phyloP scores from a whole-genome alignment of 805 yeast genomes.

The Pichia exigua region DNA sequence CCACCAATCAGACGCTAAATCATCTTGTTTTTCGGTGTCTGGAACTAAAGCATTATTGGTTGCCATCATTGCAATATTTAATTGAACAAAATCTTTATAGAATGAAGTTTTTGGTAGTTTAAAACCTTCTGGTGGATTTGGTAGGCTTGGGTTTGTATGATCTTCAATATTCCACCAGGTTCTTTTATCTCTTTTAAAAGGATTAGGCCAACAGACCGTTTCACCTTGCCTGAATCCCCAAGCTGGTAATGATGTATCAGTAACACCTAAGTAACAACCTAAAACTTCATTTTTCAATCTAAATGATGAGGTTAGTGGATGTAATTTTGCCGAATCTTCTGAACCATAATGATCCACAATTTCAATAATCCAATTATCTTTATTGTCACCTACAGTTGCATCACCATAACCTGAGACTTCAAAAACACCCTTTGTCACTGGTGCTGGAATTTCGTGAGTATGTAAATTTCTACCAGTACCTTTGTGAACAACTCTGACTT shows the following conservation, averaged over 20 bases:
- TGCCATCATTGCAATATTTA: constrained; percentile 83
- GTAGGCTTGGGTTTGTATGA: constrained; percentile 52
- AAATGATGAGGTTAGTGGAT: constrained; percentile 71
- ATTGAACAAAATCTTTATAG: constrained; percentile 65
- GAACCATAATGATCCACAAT: constrained; percentile 54
- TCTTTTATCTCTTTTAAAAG: constrained; percentile 68
- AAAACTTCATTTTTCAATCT: constrained; percentile 54
- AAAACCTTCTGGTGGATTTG: constrained; percentile 52
- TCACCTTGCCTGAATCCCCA: constrained; percentile 90
- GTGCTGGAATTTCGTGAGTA: constrained; percentile 74
- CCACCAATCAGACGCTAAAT: constrained; percentile 69
- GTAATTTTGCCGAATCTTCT: constrained; percentile 46
- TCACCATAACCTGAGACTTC: constrained; percentile 90
- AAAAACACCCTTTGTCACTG: constrained; percentile 53
- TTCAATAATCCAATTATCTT: constrained; percentile 89
- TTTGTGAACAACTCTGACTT: constrained; percentile 65
- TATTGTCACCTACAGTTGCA: constrained; percentile 59
- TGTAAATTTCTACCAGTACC: constrained; percentile 70
- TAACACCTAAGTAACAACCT: constrained; percentile 73
- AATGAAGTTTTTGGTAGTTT: constrained; percentile 68
- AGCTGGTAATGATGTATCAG: constrained; percentile 59
- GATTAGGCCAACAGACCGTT: constrained; percentile 66
- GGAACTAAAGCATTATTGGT: constrained; percentile 78
- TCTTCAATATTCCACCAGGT: constrained; percentile 86
- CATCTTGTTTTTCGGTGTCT: constrained; percentile 66